Conservation (phyloP, 164 flowering plant species). For the Hamamelis virginiana region DNA sequence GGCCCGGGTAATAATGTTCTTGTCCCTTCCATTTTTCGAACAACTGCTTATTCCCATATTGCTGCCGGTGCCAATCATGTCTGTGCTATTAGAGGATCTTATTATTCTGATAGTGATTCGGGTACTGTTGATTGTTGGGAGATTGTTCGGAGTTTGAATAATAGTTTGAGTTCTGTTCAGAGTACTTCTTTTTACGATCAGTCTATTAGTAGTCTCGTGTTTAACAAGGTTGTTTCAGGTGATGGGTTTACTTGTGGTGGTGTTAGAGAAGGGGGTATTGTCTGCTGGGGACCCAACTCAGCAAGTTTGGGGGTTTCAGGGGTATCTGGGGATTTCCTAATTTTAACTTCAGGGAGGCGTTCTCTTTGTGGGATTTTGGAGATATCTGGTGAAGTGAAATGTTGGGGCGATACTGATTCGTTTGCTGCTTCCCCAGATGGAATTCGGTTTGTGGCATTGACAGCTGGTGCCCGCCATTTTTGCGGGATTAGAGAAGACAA, state of each 20-base stretch:
- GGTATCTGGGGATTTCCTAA: conserved; percentile 28
- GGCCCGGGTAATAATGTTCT: conserved; percentile 51
- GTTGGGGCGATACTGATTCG: conserved; percentile 57
- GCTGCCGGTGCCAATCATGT: conserved; percentile 83
- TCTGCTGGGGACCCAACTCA: conserved; percentile 76
- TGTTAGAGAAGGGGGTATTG: conserved; percentile 48
- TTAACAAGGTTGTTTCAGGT: conserved; percentile 65
- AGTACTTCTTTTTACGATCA: conserved; percentile 15
- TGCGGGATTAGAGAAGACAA: conserved; percentile 78
- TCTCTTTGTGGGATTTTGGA: conserved; percentile 64
- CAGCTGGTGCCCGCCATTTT: conserved; percentile 72
- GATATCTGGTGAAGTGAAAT: conserved; percentile 48
- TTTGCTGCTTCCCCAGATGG: conserved; percentile 30
- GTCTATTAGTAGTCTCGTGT: conserved; percentile 16
- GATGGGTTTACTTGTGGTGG: conserved; percentile 82
- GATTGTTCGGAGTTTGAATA: conserved; percentile 20
- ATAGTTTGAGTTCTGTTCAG: conserved; percentile 21
- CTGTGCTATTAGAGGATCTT: conserved; percentile 80
- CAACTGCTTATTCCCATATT: conserved; percentile 57
- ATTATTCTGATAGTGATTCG: conserved; percentile 46
- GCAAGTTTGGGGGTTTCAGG: conserved; percentile 24
- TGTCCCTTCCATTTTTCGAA: conserved; percentile 44
- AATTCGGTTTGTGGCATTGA: conserved; percentile 47
- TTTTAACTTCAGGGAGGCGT: conserved; percentile 38
- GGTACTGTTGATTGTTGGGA: conserved; percentile 85